Evolutionary conservation across 2,329 filamentous ascomycete genomes (phyloP).

Genomic region (Remersonia thermophila): DNA sequence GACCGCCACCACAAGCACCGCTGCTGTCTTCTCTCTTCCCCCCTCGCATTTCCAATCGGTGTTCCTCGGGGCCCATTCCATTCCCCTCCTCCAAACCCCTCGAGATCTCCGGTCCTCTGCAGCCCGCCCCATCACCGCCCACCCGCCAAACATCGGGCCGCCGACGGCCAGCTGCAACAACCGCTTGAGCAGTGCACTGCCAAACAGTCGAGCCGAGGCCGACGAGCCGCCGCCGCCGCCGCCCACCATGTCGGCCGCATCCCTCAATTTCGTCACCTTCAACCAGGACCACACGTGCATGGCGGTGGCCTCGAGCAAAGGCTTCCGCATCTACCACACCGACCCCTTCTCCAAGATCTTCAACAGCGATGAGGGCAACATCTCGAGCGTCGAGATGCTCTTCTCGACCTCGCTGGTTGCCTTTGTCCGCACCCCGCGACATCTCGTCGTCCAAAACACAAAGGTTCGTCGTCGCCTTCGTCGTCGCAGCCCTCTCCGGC

Average conservation of each 20-base stretch:
- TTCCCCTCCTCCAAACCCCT: too few species aligned
- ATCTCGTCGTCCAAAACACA: constrained; percentile 93
- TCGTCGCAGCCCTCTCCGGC: background rate
- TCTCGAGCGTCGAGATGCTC: constrained; percentile 94
- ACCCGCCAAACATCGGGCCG: too few species aligned
- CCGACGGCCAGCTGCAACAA: too few species aligned
- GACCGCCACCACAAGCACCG: too few species aligned
- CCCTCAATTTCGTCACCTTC: constrained; percentile 96
- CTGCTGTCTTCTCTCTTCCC: too few species aligned
- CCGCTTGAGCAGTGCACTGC: too few species aligned
- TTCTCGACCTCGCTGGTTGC: constrained; percentile 96
- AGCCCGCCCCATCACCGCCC: too few species aligned
- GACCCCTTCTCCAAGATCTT: constrained; percentile 94
- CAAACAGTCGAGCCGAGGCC: too few species aligned
- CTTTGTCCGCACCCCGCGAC: constrained; percentile 78
- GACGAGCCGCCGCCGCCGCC: background rate
- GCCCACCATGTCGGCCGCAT: constrained; percentile 25
- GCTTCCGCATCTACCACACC: constrained; percentile 92
- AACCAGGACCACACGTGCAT: constrained; percentile 98
- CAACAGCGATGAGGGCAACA: constrained; percentile 87
- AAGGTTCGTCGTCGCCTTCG: constrained; percentile 49
- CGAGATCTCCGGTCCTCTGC: too few species aligned
- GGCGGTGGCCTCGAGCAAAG: constrained; percentile 86
- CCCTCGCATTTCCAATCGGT: too few species aligned
- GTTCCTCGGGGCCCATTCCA: too few species aligned